Base-by-base conservation (phyloP, 768 basidiomycete species). In the Hericium rajendrae region DNA sequence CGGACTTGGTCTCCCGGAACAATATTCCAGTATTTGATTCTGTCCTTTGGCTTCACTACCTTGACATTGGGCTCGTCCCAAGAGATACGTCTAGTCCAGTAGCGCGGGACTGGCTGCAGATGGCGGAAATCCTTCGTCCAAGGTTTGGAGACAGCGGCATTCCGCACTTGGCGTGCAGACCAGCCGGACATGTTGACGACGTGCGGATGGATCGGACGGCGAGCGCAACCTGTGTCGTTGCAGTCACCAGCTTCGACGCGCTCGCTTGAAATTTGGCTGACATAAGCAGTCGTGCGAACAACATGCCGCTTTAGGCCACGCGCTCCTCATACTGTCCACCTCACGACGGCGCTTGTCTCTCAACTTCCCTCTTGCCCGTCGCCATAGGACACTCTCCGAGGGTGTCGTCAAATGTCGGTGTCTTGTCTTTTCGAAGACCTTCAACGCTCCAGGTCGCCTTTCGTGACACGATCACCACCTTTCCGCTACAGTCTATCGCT, bases 11-110 rank as follows among this genome's bases (percentile, higher is more conserved):
- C 91, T 6, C 91, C 91, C 5, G 91, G 88, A 38, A 90, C 85
- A 59, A 93, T 79, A 66, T 92, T 93, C 91, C 91, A 93, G 66
- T 81, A 82, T 68, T 89, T 86, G 54, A 93, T 86, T 50, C 91
- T 77, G 64, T 90, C 85, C 57, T 77, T 76, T 11, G 80, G 77
- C 12, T 78, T 76, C 48, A 80, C 82, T 41, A 79, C 78, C 67
- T 86, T 87, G 55, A 73, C 48, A 10, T 50, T 12, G 0, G 72
- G 61, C 67, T 79, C 78, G 48, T 71, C 69, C 60, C 73, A 76
- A 13, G 73, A 71, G 59, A 66, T 66, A 53, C 76, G 74, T 64
- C 77, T 74, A 54, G 70, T 53, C 76, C 77, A 81, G 60, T 73
- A 71, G 58, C 78, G 78, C n/a, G 85, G 83, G 49, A 85, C 74